Base-by-base conservation (phyloP, 805 yeast genomes). In the Nematodospora valgi region DNA sequence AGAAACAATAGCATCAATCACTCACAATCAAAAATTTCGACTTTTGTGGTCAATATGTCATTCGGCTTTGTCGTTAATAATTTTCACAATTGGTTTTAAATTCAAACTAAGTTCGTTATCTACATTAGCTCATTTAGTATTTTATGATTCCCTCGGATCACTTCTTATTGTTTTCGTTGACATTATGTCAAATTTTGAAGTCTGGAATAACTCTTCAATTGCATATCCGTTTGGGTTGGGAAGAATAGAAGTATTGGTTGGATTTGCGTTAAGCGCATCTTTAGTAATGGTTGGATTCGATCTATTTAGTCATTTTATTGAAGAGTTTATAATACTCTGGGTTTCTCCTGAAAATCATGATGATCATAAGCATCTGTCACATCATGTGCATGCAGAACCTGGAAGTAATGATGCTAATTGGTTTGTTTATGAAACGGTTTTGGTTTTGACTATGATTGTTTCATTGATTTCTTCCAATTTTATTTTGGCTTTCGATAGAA, bases 201-300 rank as follows among this genome's bases (percentile, higher is more conserved):
- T 84, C 5, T 93, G 98, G 96, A 79, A 76, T 44, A 77, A 75
- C 38, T 76, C 89, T 5, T 84, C 95, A 1, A 67, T 93, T 21
- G 79, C 80, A 10, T 84, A 79, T 45, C 98, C 98, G 0, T 91
- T 91, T 66, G 98, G 98, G 0, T 64, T 91, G 17, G 95, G 94
- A n/a, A 70, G 98, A 39, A 70, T 86, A 11, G 96, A 91, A 52
- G 94, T 91, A 0, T 62, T 91, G 12, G 79, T 84, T 29, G 94
- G 95, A 2, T 89, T 89, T 64, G 95, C 94, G 0, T 65, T 88
- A 27, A 78, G 93, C 11, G 81, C 91, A 1, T 82, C 95, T 1
- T 71, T 91, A 41, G 68, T 89, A 16, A 91, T 89, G 74, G 94
- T 91, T 41, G 97, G 98, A 0, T 75, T 87, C 34, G 98, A 91